Evolutionary conservation across 2,329 filamentous ascomycete genomes (phyloP).

Genomic region (Fusarium temperatum): DNA sequence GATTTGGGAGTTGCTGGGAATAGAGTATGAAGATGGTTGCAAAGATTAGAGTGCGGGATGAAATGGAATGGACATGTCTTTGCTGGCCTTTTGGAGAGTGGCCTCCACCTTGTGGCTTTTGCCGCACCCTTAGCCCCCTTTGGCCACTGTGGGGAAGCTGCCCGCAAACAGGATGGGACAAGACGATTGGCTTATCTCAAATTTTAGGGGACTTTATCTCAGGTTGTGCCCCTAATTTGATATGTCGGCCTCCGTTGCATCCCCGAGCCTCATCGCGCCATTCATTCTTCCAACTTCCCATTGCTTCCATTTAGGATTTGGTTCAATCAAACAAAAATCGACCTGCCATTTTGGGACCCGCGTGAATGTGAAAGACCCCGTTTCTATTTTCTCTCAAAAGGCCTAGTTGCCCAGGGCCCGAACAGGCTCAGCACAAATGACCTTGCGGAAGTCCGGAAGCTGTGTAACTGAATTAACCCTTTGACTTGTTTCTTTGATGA

Average conservation of each 20-base stretch:
- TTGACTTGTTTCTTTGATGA: slow-evolving; percentile 2
- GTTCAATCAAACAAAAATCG: slow-evolving; percentile 6
- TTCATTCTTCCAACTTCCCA: slow-evolving; percentile 36
- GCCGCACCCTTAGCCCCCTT: slow-evolving; percentile 33
- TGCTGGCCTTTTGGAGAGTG: slow-evolving; percentile 42
- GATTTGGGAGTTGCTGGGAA: slow-evolving; percentile 11
- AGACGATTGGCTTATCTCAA: slow-evolving; percentile 11
- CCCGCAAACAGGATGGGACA: neutral
- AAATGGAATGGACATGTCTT: slow-evolving; percentile 35
- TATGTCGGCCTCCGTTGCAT: slow-evolving; percentile 9
- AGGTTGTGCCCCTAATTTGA: slow-evolving; percentile 9
- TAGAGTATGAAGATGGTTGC: slow-evolving; percentile 1
- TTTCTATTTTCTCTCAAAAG: neutral
- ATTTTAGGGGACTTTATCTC: slow-evolving; percentile 29
- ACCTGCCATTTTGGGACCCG: neutral
- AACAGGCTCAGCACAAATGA: neutral
- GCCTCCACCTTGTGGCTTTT: slow-evolving; percentile 26
- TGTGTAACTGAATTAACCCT: neutral
- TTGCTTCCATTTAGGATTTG: slow-evolving; percentile 26
- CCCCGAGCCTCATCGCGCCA: slow-evolving; percentile 31
- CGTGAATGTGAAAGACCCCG: neutral
- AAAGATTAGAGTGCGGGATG: slow-evolving; percentile 32
- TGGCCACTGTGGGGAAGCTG: slow-evolving; percentile 36
- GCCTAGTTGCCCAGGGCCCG: neutral
- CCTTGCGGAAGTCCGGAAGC: neutral